These are phyloP conservation scores for Xylaria palmicola DNA, from an alignment of 495 filamentous ascomycete species.

Conservation along the genomic window DNA sequence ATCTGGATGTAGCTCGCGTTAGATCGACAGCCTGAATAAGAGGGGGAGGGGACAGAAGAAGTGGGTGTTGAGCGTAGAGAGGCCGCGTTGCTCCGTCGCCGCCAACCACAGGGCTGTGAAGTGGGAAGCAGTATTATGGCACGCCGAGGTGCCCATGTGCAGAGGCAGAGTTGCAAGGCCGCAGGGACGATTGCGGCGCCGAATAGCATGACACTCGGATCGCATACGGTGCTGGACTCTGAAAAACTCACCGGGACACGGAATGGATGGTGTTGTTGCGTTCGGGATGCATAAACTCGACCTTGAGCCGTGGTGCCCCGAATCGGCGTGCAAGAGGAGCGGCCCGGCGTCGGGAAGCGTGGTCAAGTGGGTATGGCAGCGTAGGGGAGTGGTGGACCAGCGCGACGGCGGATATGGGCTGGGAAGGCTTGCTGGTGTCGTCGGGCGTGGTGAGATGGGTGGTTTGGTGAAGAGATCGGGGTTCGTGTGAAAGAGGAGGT, in stretches of 20 bases:
- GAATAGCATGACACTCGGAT: conserved; percentile 30
- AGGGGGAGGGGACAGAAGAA: background rate
- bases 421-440: conserved; percentile 24
- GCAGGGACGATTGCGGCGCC: conserved; percentile 17
- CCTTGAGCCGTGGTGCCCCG: conserved; percentile 27
- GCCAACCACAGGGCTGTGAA: background rate
- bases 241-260: conserved; percentile 39
- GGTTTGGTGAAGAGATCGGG: conserved; percentile 27
- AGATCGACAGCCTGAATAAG: background rate
- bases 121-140: conserved; percentile 16
- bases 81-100: background rate
- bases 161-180: conserved; percentile 12
- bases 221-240: conserved; percentile 36
- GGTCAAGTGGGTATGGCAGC: conserved; percentile 5
- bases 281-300: conserved; percentile 32
- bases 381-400: background rate
- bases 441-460: conserved; percentile 24
- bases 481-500: conserved; percentile 37
- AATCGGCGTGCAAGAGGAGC: conserved; percentile 26
- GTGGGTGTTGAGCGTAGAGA: background rate
- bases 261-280: conserved; percentile 36
- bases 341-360: conserved; percentile 18
- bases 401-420: conserved; percentile 18
- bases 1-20: background rate
- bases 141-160: conserved; percentile 4